Conservation (phyloP, 2,329 filamentous ascomycete species). For the Aspergillus sp. region DNA sequence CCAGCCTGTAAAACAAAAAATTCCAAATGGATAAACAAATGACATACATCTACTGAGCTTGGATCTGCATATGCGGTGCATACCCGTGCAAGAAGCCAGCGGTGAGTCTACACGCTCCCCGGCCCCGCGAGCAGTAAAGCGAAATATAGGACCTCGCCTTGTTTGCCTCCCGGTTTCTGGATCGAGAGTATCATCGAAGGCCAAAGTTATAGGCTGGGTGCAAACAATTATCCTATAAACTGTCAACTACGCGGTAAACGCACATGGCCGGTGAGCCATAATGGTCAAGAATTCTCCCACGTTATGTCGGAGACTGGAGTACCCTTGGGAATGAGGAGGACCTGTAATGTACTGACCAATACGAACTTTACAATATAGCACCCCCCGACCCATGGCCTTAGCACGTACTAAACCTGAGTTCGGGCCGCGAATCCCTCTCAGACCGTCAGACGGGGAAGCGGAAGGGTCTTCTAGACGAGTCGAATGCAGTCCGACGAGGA, state of each 20-base stretch:
- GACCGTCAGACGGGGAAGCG: constrained; percentile 9
- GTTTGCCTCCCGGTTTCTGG: neutral
- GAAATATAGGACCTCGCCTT: neutral
- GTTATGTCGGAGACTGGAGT: neutral
- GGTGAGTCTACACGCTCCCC: neutral
- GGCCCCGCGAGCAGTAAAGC: neutral
- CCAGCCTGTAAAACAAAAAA: neutral
- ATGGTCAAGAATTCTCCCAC: neutral
- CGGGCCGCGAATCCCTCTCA: constrained; percentile 1
- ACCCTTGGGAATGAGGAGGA: neutral
- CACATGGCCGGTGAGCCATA: neutral
- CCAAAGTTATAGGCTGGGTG: neutral
- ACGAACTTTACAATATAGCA: constrained; percentile 2
- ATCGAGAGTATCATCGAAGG: neutral
- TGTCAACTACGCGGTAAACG: neutral
- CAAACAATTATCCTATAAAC: neutral
- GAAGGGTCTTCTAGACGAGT: constrained; percentile 6
- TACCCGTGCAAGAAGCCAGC: neutral
- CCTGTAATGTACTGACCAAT: constrained; percentile 4
- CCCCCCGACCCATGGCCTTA: neutral
- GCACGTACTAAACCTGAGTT: constrained; percentile 2
- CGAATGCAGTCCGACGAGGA: constrained; percentile 3
- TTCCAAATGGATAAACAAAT: neutral
- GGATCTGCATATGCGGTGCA: neutral
- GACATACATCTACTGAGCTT: neutral